Percentiles rank a stretch among this genome's conserved stretches.
Evolutionary conservation across 2,329 filamentous ascomycete genomes (phyloP).

Genomic region (Phoma sp.): DNA sequence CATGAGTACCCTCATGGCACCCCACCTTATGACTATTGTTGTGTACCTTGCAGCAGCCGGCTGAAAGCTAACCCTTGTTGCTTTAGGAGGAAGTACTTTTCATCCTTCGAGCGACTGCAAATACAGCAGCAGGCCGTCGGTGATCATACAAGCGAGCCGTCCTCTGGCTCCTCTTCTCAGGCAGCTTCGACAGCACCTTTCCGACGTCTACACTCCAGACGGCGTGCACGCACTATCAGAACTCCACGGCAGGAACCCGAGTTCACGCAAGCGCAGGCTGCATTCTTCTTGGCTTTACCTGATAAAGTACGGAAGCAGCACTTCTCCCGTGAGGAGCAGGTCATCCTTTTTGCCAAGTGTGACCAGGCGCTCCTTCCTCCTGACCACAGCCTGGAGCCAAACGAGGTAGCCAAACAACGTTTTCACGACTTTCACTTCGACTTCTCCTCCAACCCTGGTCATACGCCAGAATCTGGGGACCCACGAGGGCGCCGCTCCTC

Average conservation of each 20-base stretch:
- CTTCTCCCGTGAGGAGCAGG: slow-evolving; percentile 75
- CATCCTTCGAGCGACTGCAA: slow-evolving; percentile 72
- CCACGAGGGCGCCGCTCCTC: slow-evolving; percentile 27
- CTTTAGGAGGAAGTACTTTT: slow-evolving; percentile 71
- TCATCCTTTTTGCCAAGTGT: slow-evolving; percentile 58
- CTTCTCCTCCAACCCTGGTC: slow-evolving; percentile 24
- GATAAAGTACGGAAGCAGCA: slow-evolving; percentile 75
- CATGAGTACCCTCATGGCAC: slow-evolving; percentile 33
- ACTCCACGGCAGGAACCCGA: slow-evolving; percentile 34
- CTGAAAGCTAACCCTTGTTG: slow-evolving; percentile 31
- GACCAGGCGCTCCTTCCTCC: slow-evolving; percentile 25
- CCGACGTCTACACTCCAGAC: slow-evolving; percentile 7
- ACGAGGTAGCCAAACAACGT: slow-evolving; percentile 35
- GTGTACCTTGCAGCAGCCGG: slow-evolving; percentile 40
- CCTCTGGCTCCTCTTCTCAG: slow-evolving; percentile 35
- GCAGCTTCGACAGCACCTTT: slow-evolving; percentile 23
- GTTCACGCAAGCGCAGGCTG: slow-evolving; percentile 64
- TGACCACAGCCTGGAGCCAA: slow-evolving; percentile 8
- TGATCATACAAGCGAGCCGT: slow-evolving; percentile 23
- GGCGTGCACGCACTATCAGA: slow-evolving; percentile 2
- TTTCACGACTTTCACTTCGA: slow-evolving; percentile 45
- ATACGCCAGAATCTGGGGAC: slow-evolving; percentile 19
- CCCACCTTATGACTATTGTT: slow-evolving; percentile 23
- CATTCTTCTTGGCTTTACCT: slow-evolving; percentile 74
- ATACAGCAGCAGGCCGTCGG: slow-evolving; percentile 62